A percentile compares a stretch with the other conserved stretches of the same genome.
phyloP scores from a whole-genome alignment of 1,139 yeast species.

The Scheffersomyces quercinus region DNA sequence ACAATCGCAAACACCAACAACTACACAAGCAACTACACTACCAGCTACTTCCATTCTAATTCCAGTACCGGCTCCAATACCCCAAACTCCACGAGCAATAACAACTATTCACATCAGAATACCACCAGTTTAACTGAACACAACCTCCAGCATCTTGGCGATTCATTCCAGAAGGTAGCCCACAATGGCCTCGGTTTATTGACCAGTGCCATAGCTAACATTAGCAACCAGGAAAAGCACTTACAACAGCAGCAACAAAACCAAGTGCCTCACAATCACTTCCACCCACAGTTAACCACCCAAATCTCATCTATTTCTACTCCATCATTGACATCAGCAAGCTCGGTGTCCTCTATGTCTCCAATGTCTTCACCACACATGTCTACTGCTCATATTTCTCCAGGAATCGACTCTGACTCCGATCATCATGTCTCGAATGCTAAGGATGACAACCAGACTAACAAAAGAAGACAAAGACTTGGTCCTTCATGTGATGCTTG shows the following conservation, averaged over 20 bases:
- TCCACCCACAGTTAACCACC: slow-evolving; percentile 2
- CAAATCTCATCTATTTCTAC: slow-evolving; percentile 3
- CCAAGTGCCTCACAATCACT: neutral
- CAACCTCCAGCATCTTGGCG: slow-evolving; percentile 12
- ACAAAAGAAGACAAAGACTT: slow-evolving; percentile 58
- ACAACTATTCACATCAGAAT: neutral
- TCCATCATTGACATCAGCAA: slow-evolving; percentile 2
- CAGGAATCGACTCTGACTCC: slow-evolving; percentile 1
- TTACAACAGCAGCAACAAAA: neutral
- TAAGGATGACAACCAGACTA: neutral
- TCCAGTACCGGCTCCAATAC: neutral
- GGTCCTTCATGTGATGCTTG: slow-evolving; percentile 81
- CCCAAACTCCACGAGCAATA: neutral
- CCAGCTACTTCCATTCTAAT: neutral
- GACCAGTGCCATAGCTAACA: slow-evolving; percentile 12
- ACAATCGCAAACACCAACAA: no score
- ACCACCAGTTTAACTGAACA: slow-evolving; percentile 9
- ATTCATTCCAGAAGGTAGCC: slow-evolving; percentile 1
- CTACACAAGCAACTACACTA: slow-evolving; percentile 6
- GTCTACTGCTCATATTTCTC: slow-evolving; percentile 1
- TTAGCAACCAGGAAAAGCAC: slow-evolving; percentile 2
- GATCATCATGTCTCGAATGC: neutral
- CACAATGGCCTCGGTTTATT: slow-evolving; percentile 15
- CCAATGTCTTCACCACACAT: slow-evolving; percentile 11
- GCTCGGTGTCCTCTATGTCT: slow-evolving; percentile 6